A percentile compares a stretch with the other conserved stretches of the same genome.
Evolutionary conservation across 1,284 basidiomycete species (phyloP).

Genomic region (Puccinia horiana): DNA sequence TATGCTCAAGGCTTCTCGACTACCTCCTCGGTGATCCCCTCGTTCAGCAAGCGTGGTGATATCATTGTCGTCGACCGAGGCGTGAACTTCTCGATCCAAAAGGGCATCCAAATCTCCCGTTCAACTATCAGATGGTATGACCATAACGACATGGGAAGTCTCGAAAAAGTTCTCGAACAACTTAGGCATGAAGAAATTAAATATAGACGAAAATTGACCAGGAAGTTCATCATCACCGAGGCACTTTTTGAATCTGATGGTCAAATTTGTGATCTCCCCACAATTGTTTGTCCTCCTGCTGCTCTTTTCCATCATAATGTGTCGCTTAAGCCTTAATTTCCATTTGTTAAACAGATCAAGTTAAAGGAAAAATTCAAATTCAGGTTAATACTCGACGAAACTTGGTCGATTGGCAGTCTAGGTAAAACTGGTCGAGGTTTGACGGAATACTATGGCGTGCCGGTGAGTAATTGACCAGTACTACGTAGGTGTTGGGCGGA

Average conservation of each 20-base stretch:
- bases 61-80: constrained; percentile 95
- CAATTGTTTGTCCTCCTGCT: constrained; percentile 70
- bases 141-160: constrained; percentile 86
- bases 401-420: constrained; percentile 86
- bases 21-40: constrained; percentile 89
- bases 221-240: constrained; percentile 94
- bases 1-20: constrained; percentile 94
- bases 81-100: constrained; percentile 92
- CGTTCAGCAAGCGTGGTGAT: constrained; percentile 96
- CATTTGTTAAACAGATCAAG: constrained; percentile 68
- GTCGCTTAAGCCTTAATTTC: background rate
- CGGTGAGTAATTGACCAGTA: constrained; percentile 63
- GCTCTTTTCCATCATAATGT: background rate
- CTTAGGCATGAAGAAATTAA: constrained; percentile 86
- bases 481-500: constrained; percentile 55
- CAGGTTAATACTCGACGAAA: constrained; percentile 90
- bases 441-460: constrained; percentile 88
- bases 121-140: constrained; percentile 93
- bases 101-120: constrained; percentile 93
- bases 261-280: constrained; percentile 83
- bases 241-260: constrained; percentile 96
- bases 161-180: constrained; percentile 80
- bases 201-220: constrained; percentile 75
- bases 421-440: constrained; percentile 90
- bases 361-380: constrained; percentile 95